These are phyloP conservation scores for Polychytrium aggregatum DNA, from an alignment of 192 early-diverging fungal genomes.

Conservation along the genomic window DNA sequence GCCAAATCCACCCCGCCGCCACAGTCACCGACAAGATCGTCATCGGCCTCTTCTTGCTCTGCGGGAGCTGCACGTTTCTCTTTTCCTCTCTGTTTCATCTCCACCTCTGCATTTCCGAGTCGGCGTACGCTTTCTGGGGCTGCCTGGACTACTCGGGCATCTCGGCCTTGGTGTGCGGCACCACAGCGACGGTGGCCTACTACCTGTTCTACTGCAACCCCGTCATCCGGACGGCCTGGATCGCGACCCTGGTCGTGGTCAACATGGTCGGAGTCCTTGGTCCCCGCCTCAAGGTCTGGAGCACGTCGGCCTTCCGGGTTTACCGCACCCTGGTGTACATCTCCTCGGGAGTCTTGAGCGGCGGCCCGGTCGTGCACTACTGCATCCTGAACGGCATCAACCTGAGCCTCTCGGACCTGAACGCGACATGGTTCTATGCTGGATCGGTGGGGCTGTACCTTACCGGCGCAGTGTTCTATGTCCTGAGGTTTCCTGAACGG, in stretches of 20 bases:
- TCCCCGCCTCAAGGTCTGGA: conserved; percentile 12
- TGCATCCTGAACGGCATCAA: too few relatives aligned
- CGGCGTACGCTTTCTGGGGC: conserved; percentile 11
- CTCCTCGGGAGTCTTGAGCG: conserved; percentile 1
- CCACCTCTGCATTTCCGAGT: conserved; percentile 13
- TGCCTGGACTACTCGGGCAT: conserved; percentile 26
- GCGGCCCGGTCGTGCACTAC: too few relatives aligned
- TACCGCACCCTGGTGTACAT: background rate
- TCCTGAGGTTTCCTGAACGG: conserved; percentile 14
- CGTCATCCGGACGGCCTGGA: background rate
- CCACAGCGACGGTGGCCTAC: conserved; percentile 1
- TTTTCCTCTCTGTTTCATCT: conserved; percentile 15
- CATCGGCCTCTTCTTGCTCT: background rate
- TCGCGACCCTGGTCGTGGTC: background rate
- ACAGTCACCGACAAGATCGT: conserved; percentile 3
- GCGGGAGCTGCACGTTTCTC: background rate
- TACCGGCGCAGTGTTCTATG: conserved; percentile 13
- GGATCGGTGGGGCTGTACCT: conserved; percentile 3
- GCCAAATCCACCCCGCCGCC: too few relatives aligned
- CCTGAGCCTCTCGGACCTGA: too few relatives aligned
- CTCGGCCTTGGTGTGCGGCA: conserved; percentile 10
- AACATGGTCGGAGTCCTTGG: conserved; percentile 18
- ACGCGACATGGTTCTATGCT: too few relatives aligned
- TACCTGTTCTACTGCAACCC: conserved; percentile 8
- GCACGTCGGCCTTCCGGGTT: conserved; percentile 5